A percentile compares a stretch with the other conserved stretches of the same genome.
Conservation (phyloP, 345 rosid species). For the Populus simonii region DNA sequence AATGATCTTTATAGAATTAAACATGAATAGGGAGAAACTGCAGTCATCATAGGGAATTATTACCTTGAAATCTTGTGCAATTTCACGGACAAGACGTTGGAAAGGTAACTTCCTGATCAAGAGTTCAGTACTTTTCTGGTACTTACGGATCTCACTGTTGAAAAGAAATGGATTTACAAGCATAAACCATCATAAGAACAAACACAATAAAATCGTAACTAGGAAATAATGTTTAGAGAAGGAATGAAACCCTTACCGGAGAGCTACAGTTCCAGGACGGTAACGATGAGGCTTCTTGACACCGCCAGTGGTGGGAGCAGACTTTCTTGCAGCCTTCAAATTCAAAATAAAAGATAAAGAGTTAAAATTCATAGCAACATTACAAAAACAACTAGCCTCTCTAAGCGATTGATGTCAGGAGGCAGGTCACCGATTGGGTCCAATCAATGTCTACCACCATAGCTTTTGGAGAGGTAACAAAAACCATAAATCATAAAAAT, state of each 20-base stretch:
- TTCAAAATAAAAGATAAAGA: neutral
- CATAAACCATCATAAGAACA: neutral
- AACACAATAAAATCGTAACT: neutral
- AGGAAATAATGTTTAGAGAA: neutral
- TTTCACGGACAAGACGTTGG: conserved; percentile 61
- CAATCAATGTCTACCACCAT: too few species aligned
- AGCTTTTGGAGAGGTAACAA: too few species aligned
- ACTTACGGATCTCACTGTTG: conserved; percentile 43
- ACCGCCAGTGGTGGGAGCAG: conserved; percentile 63
- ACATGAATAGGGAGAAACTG: neutral
- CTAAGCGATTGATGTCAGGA: too few species aligned
- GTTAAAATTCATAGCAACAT: neutral
- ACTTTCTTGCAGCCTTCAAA: conserved; percentile 54
- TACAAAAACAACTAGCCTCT: neutral
- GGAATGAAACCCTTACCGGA: conserved; percentile 24
- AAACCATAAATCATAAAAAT: too few species aligned
- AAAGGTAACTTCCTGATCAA: conserved; percentile 52
- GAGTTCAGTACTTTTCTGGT: conserved; percentile 54
- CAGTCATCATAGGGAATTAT: neutral
- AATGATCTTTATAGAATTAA: neutral
- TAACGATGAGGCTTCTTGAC: conserved; percentile 62
- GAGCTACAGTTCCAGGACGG: conserved; percentile 60
- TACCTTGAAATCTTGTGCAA: conserved; percentile 63
- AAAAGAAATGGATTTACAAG: neutral
- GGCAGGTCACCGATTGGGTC: too few species aligned